These are phyloP conservation scores for Alternaria triticina DNA, from an alignment of 2,329 filamentous ascomycete species.

Conservation along the genomic window DNA sequence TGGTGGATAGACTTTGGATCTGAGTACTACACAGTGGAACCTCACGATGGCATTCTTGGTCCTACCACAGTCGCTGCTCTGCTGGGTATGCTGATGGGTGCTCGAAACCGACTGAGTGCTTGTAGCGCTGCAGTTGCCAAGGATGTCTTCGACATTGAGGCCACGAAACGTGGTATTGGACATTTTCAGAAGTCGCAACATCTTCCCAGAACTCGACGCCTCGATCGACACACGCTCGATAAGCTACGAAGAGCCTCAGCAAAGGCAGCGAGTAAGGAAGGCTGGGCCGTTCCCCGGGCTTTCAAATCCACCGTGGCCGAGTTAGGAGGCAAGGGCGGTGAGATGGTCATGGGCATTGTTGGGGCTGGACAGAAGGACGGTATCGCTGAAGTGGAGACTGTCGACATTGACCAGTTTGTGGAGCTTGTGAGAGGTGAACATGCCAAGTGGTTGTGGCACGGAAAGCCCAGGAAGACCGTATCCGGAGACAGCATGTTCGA, in stretches of 20 bases:
- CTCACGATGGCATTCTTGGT: slow-evolving; percentile 88
- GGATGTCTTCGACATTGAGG: slow-evolving; percentile 86
- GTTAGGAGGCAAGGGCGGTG: slow-evolving; percentile 89
- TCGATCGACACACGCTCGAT: slow-evolving; percentile 84
- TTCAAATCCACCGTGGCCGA: slow-evolving; percentile 96
- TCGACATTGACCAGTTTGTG: slow-evolving; percentile 85
- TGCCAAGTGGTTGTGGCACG: slow-evolving; percentile 93
- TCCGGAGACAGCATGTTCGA: slow-evolving; percentile 47
- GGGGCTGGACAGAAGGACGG: slow-evolving; percentile 82
- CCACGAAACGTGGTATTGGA: slow-evolving; percentile 81
- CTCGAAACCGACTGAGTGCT: slow-evolving; percentile 85
- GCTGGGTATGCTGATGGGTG: slow-evolving; percentile 86
- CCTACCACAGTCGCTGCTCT: slow-evolving; percentile 90
- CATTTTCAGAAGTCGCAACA: slow-evolving; percentile 92
- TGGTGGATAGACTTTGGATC: slow-evolving; percentile 97
- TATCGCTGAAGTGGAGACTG: slow-evolving; percentile 89
- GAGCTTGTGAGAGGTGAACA: slow-evolving; percentile 80
- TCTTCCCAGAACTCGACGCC: slow-evolving; percentile 74
- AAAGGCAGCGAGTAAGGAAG: slow-evolving; percentile 86
- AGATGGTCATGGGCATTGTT: slow-evolving; percentile 95
- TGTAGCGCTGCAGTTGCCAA: slow-evolving; percentile 84
- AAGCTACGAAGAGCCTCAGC: slow-evolving; percentile 82
- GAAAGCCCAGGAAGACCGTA: slow-evolving; percentile 75
- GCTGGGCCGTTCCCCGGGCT: slow-evolving; percentile 89
- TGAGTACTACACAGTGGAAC: slow-evolving; percentile 91